A percentile compares a stretch with the other conserved stretches of the same genome.
Evolutionary conservation across 2,329 filamentous ascomycete genomes (phyloP).

Genomic region (Colletotrichum karsti): DNA sequence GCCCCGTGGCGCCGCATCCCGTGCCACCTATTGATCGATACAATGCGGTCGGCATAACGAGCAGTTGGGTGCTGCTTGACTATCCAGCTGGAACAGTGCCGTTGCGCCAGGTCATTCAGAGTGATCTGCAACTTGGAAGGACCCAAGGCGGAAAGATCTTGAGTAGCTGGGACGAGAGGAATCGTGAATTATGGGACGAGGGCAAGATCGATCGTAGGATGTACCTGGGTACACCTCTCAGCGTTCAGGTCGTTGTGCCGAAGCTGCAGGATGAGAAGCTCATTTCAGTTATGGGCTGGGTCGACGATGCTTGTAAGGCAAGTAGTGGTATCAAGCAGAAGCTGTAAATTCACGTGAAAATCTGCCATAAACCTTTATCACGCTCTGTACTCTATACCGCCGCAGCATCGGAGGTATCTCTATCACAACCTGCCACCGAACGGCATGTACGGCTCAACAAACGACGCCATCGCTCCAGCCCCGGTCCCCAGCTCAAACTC

Average conservation of each 20-base stretch:
- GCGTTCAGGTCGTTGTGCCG: slow-evolving; percentile 21
- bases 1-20: slow-evolving; percentile 68
- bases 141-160: background rate
- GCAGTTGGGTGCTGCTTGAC: slow-evolving; percentile 47
- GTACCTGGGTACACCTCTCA: slow-evolving; percentile 10
- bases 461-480: background rate
- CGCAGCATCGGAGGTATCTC: no score
- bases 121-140: slow-evolving; percentile 8
- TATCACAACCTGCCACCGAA: background rate
- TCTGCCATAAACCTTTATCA: no score
- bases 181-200: slow-evolving; percentile 22
- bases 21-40: slow-evolving; percentile 53
- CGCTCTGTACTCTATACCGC: no score
- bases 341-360: background rate
- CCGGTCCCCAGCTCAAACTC: background rate
- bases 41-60: slow-evolving; percentile 38
- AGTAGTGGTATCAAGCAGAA: background rate
- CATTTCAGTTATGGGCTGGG: slow-evolving; percentile 10
- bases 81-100: slow-evolving; percentile 45
- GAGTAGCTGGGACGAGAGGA: slow-evolving; percentile 13
- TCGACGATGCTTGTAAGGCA: background rate
- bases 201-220: slow-evolving; percentile 1
- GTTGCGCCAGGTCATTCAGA: background rate
- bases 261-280: slow-evolving; percentile 12
- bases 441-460: background rate